Base-by-base conservation (phyloP, 257 asterid genomes). In the Nemophila menziesii region DNA sequence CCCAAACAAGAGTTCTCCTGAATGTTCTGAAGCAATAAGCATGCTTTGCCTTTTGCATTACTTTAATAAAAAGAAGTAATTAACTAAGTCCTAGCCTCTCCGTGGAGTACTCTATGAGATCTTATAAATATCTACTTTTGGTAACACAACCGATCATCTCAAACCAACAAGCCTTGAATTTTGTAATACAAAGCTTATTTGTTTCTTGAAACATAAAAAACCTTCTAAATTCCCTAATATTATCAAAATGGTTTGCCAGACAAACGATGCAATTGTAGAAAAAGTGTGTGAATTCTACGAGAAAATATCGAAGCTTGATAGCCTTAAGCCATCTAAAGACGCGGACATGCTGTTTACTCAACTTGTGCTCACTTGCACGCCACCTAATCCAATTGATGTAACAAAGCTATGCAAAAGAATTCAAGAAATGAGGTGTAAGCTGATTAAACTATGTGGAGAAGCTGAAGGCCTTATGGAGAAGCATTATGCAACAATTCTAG, bases 381-480 rank as follows among this genome's bases (percentile, higher is more conserved):
- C 97, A 0, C 94, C 87, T 0, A 69, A 73, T 53, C 86, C 93
- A 14, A 64, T 86, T 39, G 95, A 86, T 60, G 86, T 83, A 41
- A 39, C 93, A 0, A 79, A 79, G 10, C 74, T 77, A 0, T 74
- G 92, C 59, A 16, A 69, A 18, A 54, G 54, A 16, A 58, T 77
- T 49, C 93, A 82, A 51, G 68, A 68, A 21, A 74, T 79, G 44
- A 57, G 93, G 24, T n/a, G 62, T 4, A 69, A 79, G 4, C 92
- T 86, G 52, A 86, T 86, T 22, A 29, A n/a, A 16, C 71, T 82
- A 10, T 77, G 87, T 60, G 94, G 82, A 39, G 64, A 55, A 11
- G 94, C 97, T 5, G 97, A 86, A 58, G 86, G 87, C n/a, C 72
- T 69, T 7, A 54, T 86, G 5, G 97, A 86, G 54, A 49, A 43